phyloP scores from a whole-genome alignment of 2,329 filamentous ascomycete species.

The Aureobasidium mangrovei region DNA sequence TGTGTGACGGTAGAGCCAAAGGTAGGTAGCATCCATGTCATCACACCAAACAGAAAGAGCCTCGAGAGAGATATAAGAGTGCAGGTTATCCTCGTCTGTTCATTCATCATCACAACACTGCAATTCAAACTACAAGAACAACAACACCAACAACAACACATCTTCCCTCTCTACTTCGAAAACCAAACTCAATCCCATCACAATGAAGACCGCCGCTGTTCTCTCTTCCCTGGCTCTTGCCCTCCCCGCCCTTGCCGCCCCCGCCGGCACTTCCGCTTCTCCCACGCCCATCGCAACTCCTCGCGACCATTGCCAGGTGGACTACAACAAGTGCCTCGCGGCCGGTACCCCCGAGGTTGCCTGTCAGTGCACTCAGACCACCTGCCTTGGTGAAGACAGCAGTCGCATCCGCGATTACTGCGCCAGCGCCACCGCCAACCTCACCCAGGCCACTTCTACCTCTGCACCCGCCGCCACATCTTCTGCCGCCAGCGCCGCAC shows the following conservation, averaged over 20 bases:
- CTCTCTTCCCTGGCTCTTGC: constrained; percentile 10
- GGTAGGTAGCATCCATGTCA: not conserved
- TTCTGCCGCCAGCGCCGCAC: not conserved
- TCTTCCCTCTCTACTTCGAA: not conserved
- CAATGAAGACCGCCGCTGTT: constrained; percentile 9
- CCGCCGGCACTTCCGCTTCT: not conserved
- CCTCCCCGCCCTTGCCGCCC: constrained; percentile 9
- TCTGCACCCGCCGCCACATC: not conserved
- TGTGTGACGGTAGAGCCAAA: not conserved
- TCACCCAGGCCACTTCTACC: not conserved
- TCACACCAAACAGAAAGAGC: not conserved
- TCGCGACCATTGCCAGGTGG: not conserved
- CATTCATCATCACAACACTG: constrained; percentile 11
- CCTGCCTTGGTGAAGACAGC: constrained; percentile 16
- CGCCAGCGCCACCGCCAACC: not conserved
- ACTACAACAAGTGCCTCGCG: constrained; percentile 16
- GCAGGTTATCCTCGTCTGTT: not conserved
- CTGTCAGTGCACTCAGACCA: constrained; percentile 14
- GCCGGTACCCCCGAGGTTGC: constrained; percentile 14
- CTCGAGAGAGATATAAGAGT: constrained; percentile 6
- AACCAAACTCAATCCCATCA: not conserved
- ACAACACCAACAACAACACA: not conserved
- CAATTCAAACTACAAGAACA: not conserved
- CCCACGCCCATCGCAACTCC: not conserved
- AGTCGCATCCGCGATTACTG: constrained; percentile 13